Conservation (phyloP, 257 asterid genomes). For the Salvia hispanica region DNA sequence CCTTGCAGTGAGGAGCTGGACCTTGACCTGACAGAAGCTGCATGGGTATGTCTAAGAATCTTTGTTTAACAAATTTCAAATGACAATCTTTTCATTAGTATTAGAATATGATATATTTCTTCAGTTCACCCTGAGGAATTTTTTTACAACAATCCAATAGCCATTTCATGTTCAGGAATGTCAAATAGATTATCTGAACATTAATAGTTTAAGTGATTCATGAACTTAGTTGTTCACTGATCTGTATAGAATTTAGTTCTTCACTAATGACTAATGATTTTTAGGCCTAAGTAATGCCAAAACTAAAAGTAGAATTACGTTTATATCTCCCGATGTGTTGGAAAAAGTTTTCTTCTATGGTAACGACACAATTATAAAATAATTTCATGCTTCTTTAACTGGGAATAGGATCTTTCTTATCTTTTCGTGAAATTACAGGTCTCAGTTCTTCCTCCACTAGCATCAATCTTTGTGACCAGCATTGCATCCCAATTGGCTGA, state of each 20-base stretch:
- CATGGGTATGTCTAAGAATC: constrained; percentile 70
- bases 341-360: background rate
- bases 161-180: background rate
- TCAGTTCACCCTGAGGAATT: background rate
- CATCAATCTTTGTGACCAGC: constrained; percentile 82
- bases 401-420: constrained; percentile 14
- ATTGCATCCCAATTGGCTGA: constrained; percentile 94
- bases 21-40: constrained; percentile 93
- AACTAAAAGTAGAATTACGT: background rate
- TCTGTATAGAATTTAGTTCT: background rate
- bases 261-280: background rate
- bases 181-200: background rate
- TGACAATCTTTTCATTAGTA: constrained; percentile 11
- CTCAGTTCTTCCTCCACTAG: constrained; percentile 96
- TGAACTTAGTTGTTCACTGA: constrained; percentile 6
- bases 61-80: constrained; percentile 12
- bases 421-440: constrained; percentile 56
- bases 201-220: background rate
- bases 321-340: background rate
- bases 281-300: background rate
- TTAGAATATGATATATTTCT: constrained; percentile 16
- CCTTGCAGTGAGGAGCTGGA: constrained; percentile 88
- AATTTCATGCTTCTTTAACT: background rate
- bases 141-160: background rate
- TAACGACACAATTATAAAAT: background rate